A percentile compares a stretch with the other conserved stretches of the same genome.
phyloP scores from a whole-genome alignment of 139 green algal genomes.

The Chlorella vulgaris region DNA sequence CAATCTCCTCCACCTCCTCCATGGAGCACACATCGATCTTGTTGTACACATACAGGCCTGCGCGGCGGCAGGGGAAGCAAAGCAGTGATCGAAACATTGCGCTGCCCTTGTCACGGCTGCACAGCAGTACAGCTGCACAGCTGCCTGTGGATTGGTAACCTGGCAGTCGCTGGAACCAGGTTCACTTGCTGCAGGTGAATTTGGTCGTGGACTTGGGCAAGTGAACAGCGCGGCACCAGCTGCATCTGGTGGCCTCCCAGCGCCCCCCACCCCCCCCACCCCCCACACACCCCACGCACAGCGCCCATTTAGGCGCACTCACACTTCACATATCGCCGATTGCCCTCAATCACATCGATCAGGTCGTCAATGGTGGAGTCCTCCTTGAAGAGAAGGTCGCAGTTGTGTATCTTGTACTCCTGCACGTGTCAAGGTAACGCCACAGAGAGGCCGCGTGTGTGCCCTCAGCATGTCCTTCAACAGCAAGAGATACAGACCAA shows the following conservation, averaged over 20 bases:
- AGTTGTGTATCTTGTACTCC: slow-evolving; percentile 96
- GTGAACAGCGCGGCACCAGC: too few species aligned
- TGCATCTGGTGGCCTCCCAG: too few species aligned
- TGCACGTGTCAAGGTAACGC: slow-evolving; percentile 37
- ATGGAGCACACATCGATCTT: slow-evolving; percentile 88
- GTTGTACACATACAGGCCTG: slow-evolving; percentile 98
- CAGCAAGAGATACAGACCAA: too few species aligned
- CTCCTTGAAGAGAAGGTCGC: slow-evolving; percentile 91
- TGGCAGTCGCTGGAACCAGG: too few species aligned
- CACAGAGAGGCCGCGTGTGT: too few species aligned
- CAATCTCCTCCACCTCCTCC: slow-evolving; percentile 96
- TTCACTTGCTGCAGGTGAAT: too few species aligned
- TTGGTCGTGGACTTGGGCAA: too few species aligned
- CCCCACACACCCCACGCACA: not conserved
- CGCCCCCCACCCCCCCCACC: too few species aligned
- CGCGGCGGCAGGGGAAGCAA: too few species aligned
- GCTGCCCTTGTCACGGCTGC: not conserved
- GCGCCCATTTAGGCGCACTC: not conserved
- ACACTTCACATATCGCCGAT: slow-evolving; percentile 92
- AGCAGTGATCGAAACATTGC: too few species aligned
- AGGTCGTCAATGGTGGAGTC: slow-evolving; percentile 92
- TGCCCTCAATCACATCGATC: slow-evolving; percentile 98
- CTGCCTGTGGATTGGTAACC: too few species aligned
- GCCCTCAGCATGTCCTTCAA: too few species aligned
- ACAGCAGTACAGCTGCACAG: not conserved